These are phyloP conservation scores for Penicillium sclerotigenum DNA, from an alignment of 2,329 filamentous ascomycete species.

Conservation along the genomic window DNA sequence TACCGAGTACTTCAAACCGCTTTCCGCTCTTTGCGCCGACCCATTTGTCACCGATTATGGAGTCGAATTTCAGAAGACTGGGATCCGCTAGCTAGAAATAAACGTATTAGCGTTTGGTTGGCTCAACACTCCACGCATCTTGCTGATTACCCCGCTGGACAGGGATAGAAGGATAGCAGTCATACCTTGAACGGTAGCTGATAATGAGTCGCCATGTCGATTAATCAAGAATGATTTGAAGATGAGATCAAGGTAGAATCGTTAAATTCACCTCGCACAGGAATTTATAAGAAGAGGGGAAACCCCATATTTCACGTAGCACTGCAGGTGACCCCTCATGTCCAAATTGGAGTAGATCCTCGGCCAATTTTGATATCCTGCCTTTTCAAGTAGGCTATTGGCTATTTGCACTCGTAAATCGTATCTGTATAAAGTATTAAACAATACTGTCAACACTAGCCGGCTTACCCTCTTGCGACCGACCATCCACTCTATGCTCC, in stretches of 20 bases:
- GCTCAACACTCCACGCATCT: constrained; percentile 16
- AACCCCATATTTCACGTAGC: neutral
- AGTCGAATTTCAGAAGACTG: constrained; percentile 50
- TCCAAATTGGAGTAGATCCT: neutral
- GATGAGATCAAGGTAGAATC: neutral
- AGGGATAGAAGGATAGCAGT: neutral
- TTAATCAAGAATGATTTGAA: neutral
- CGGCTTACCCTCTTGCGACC: constrained; percentile 11
- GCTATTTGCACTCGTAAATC: neutral
- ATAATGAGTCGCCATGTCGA: constrained; percentile 35
- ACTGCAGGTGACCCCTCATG: neutral
- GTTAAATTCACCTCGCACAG: neutral
- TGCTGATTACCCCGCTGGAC: constrained; percentile 7
- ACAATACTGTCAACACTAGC: constrained; percentile 21
- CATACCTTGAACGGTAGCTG: constrained; percentile 40
- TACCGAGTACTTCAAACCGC: constrained; percentile 52
- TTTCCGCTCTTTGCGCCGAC: constrained; percentile 46
- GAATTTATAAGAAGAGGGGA: neutral
- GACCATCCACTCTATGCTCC: neutral
- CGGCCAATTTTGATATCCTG: neutral
- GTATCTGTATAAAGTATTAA: neutral
- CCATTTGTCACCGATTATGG: constrained; percentile 51
- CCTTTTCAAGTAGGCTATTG: neutral
- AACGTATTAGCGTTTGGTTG: constrained; percentile 3
- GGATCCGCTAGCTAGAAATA: constrained; percentile 48